Base-by-base conservation (phyloP, 768 basidiomycete genomes). In the Neoboletus brunneissimus region DNA sequence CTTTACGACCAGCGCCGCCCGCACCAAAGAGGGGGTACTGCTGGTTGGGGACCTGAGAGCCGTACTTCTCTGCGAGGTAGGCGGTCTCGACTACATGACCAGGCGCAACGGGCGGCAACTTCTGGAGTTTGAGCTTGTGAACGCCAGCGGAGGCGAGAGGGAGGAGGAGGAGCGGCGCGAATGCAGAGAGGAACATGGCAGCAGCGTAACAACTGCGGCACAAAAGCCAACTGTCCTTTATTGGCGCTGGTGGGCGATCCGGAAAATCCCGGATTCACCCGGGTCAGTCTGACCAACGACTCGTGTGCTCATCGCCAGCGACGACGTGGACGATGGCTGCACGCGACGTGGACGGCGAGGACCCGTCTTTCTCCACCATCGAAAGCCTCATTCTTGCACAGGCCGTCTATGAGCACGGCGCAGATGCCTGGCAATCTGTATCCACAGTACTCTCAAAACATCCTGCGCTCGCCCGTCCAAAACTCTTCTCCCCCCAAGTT, bases 1-100 rank as follows among this genome's bases (percentile, higher is more conserved):
- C 67, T 58, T 75, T 77, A 62, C 91, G 86, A 52, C 89, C 91
- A 31, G 79, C 73, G 55, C 89, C 89, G 60, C 89, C 88, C 38
- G 85, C 78, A 45, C 91, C 91, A 63, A 88, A 77, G 53, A 94
- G 75, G 51, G 89, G 89, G 49, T 81, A 63, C 61, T 83, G 77
- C 59, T 73, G 73, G 66, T 81, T 78, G 31, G 69, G 72, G 45
- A 66, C 64, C 27, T 69, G 66, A 37, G 75, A 66, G 51, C 91
- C 86, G 80, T 98, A 97, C 80, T 99, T 98, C 80, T 93, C 83
- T n/a, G 88, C 86, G 55, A 98, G 88, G 71, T 91, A 93, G 22
- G 88, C 89, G 44, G 83, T 83, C 75, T 92, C 88, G 47, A 91
- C 76, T 25, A 79, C 69, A 22, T 88, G 84, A 56, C 86, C 86